A percentile compares a stretch with the other conserved stretches of the same genome.
Conservation (phyloP, 139 green algal species). For the Trebouxia sp. region DNA sequence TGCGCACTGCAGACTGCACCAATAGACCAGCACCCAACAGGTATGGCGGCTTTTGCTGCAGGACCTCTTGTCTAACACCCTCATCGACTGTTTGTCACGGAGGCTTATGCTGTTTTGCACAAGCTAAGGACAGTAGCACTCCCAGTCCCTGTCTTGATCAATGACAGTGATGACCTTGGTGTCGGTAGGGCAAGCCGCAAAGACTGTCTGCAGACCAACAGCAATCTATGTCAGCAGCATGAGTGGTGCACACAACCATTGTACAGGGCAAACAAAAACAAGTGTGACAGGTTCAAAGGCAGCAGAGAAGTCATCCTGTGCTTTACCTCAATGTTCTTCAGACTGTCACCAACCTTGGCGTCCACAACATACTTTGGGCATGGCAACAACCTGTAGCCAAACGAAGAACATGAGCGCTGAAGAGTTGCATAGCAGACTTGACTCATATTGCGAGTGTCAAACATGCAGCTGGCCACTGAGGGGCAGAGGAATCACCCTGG, state of each 20-base stretch:
- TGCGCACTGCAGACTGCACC: too few species aligned
- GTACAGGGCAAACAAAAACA: not conserved
- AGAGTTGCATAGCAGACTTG: not conserved
- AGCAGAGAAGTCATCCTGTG: not conserved
- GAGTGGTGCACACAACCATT: not conserved
- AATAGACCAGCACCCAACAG: too few species aligned
- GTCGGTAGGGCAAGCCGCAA: slow-evolving; percentile 41
- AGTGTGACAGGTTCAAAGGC: not conserved
- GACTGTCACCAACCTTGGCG: slow-evolving; percentile 22
- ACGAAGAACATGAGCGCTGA: not conserved
- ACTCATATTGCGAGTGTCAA: not conserved
- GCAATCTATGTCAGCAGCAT: not conserved
- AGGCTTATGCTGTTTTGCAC: too few species aligned
- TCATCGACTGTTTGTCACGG: too few species aligned
- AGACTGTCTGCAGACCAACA: slow-evolving; percentile 45
- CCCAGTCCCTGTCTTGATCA: slow-evolving; percentile 49
- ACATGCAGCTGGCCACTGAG: not conserved
- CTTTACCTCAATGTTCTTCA: slow-evolving; percentile 41
- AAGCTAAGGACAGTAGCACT: slow-evolving; percentile 42
- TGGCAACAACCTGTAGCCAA: slow-evolving; percentile 16
- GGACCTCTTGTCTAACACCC: too few species aligned
- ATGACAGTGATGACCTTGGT: slow-evolving; percentile 56
- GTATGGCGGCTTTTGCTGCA: too few species aligned
- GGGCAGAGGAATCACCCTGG: slow-evolving; percentile 40
- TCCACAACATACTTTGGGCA: slow-evolving; percentile 58